Percentiles rank a stretch among this genome's conserved stretches.
These are phyloP conservation scores for Lunularia cruciata DNA, from an alignment of 225 moss, liverwort and hornwort genomes.

Conservation along the genomic window DNA sequence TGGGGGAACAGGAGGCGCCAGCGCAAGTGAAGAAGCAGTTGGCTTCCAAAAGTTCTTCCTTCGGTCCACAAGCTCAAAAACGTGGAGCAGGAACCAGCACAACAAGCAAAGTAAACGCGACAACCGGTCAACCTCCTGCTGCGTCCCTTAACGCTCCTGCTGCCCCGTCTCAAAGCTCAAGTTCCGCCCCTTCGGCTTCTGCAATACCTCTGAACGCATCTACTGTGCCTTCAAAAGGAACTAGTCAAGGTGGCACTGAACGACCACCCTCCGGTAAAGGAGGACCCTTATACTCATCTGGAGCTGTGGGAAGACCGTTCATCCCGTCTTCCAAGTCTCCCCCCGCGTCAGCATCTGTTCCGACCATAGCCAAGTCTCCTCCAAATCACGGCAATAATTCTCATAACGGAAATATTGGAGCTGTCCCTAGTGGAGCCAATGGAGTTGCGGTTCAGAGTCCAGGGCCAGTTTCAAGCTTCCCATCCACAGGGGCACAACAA, in stretches of 20 bases:
- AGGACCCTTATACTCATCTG: conserved; percentile 3
- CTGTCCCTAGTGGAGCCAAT: background rate
- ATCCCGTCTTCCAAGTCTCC: conserved; percentile 1
- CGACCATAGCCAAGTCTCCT: background rate
- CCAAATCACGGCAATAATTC: background rate
- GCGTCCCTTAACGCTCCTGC: background rate
- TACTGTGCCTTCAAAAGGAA: conserved; percentile 1
- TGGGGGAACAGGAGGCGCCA: conserved; percentile 26
- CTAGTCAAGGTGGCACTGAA: background rate
- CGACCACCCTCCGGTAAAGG: conserved; percentile 7
- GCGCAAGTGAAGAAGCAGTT: background rate
- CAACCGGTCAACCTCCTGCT: background rate
- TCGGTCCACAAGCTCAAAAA: background rate
- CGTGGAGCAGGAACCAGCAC: background rate
- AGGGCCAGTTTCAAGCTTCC: background rate
- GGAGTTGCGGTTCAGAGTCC: background rate
- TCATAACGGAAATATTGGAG: background rate
- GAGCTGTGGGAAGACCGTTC: conserved; percentile 9
- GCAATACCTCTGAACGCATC: background rate
- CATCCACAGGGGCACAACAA: background rate
- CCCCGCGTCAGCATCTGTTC: background rate
- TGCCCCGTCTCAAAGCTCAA: background rate
- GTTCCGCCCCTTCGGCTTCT: background rate
- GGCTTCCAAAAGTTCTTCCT: background rate
- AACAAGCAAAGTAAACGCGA: background rate